Conservation (phyloP, 2,329 filamentous ascomycete species). For the Madurella fahalii region DNA sequence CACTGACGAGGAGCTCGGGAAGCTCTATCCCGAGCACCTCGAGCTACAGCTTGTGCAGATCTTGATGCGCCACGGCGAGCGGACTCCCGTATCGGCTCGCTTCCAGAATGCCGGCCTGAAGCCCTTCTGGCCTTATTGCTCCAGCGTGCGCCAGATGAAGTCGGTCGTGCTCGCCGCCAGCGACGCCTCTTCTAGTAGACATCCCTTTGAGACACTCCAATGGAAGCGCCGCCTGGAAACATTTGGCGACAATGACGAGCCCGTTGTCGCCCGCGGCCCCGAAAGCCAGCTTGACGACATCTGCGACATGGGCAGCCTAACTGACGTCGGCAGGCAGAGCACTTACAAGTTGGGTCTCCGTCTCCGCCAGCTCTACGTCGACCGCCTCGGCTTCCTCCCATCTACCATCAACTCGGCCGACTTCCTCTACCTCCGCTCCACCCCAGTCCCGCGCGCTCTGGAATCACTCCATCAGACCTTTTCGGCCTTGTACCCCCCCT, state of each 20-base stretch:
- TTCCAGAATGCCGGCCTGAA: constrained; percentile 74
- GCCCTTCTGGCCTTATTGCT: constrained; percentile 86
- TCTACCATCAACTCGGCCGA: constrained; percentile 47
- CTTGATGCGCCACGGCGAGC: constrained; percentile 72
- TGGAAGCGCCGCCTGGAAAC: constrained; percentile 77
- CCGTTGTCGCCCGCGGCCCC: constrained; percentile 65
- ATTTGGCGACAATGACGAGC: constrained; percentile 67
- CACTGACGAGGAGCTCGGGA: constrained; percentile 70
- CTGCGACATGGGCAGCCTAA: constrained; percentile 75
- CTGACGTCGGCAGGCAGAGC: constrained; percentile 68
- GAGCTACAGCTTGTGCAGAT: constrained; percentile 88
- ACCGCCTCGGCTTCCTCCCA: constrained; percentile 70
- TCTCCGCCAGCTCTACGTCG: constrained; percentile 67
- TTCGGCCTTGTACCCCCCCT: constrained; percentile 66
- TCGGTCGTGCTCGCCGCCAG: constrained; percentile 45
- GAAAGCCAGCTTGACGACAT: constrained; percentile 69
- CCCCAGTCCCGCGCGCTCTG: constrained; percentile 69
- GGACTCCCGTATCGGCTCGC: constrained; percentile 80
- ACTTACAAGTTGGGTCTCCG: constrained; percentile 66
- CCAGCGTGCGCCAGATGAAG: constrained; percentile 66
- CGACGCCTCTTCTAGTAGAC: constrained; percentile 27
- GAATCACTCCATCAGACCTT: constrained; percentile 75
- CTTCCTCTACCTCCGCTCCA: constrained; percentile 68
- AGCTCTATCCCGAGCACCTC: constrained; percentile 75
- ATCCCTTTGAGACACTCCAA: constrained; percentile 44